Conservation (phyloP, 2,329 filamentous ascomycete genomes). For the Aureobasidium sp. region DNA sequence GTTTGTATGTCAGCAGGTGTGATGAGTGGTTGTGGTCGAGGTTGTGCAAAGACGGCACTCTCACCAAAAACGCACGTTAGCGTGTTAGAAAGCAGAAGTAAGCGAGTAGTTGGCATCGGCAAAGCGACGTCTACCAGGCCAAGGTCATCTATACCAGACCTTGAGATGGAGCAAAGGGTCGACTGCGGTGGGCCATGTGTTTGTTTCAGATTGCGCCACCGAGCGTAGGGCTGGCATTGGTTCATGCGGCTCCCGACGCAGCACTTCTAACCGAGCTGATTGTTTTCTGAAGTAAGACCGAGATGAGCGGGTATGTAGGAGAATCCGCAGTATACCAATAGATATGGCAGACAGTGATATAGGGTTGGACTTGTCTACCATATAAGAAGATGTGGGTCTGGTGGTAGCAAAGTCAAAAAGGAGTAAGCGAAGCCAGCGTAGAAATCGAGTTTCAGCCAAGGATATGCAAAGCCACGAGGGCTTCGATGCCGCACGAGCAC, state of each 20-base stretch:
- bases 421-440: neutral
- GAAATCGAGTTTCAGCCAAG: neutral
- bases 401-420: neutral
- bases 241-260: neutral
- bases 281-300: neutral
- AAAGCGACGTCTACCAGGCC: neutral
- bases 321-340: neutral
- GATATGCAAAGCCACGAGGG: neutral
- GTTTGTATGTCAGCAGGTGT: neutral
- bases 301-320: neutral
- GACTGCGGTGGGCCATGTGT: conserved; percentile 1
- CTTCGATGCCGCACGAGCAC: neutral
- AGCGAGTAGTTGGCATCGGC: neutral
- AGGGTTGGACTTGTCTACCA: neutral
- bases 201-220: conserved; percentile 13
- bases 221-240: conserved; percentile 1
- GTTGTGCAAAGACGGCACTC: neutral
- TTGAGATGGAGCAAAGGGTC: neutral
- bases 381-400: neutral
- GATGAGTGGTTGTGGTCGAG: neutral
- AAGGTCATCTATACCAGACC: conserved; percentile 10
- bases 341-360: neutral
- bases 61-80: neutral
- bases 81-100: neutral
- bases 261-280: conserved; percentile 4